Conservation (phyloP, 805 yeast species). For the Monosporozyma solicola region DNA sequence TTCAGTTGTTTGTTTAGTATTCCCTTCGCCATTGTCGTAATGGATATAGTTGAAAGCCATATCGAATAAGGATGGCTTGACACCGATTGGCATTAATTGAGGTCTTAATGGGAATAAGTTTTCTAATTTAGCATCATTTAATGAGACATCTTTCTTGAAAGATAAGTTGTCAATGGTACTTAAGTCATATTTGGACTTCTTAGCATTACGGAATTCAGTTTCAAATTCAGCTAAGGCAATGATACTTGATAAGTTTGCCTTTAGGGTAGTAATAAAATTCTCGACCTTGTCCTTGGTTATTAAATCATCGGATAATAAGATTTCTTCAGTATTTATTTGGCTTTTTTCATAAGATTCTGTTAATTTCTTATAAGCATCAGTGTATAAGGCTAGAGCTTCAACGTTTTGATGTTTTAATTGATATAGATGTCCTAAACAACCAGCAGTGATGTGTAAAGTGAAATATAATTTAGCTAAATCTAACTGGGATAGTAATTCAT, state of each 20-base stretch:
- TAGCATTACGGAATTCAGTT: slow-evolving; percentile 9
- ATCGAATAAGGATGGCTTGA: slow-evolving; percentile 88
- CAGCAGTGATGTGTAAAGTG: slow-evolving; percentile 15
- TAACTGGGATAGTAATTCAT: slow-evolving; percentile 40
- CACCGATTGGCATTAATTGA: slow-evolving; percentile 50
- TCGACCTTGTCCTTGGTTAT: slow-evolving; percentile 36
- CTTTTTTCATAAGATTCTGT: slow-evolving; percentile 5
- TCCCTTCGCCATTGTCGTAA: slow-evolving; percentile 25
- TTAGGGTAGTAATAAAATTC: slow-evolving; percentile 40
- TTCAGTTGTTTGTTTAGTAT: not conserved
- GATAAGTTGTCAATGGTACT: slow-evolving; percentile 13
- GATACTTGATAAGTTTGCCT: slow-evolving; percentile 23
- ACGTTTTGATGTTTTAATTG: slow-evolving; percentile 22
- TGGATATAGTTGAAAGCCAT: slow-evolving; percentile 76
- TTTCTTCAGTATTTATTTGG: slow-evolving; percentile 2
- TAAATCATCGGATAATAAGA: slow-evolving; percentile 16
- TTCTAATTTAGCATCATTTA: slow-evolving; percentile 15
- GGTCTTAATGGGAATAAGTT: slow-evolving; percentile 30
- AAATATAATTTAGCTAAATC: slow-evolving; percentile 19
- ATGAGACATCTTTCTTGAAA: slow-evolving; percentile 6
- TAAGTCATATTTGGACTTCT: slow-evolving; percentile 6
- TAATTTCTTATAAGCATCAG: slow-evolving; percentile 18
- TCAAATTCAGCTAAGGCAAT: slow-evolving; percentile 31
- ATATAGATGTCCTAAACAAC: slow-evolving; percentile 23
- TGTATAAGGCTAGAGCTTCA: slow-evolving; percentile 25